These are phyloP conservation scores for Cardamine occulta DNA, from an alignment of 345 rosid genomes.

Conservation along the genomic window DNA sequence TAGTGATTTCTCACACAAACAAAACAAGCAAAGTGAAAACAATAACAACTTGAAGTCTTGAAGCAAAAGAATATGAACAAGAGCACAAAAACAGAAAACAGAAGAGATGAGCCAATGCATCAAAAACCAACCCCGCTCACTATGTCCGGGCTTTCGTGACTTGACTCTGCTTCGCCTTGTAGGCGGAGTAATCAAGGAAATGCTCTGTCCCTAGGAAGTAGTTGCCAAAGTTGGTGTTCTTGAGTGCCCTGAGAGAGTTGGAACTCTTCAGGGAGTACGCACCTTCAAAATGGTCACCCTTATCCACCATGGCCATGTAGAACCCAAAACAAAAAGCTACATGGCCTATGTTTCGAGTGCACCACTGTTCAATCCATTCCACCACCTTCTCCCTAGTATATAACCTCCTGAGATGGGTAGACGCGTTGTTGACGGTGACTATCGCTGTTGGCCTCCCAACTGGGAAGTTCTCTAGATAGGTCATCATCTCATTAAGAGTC, in stretches of 20 bases:
- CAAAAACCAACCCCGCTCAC: neutral
- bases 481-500: neutral
- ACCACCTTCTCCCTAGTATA: neutral
- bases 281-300: neutral
- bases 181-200: neutral
- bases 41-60: neutral
- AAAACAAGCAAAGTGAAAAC: neutral
- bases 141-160: neutral
- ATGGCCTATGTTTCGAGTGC: neutral
- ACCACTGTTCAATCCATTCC: neutral
- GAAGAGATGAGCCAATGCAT: neutral
- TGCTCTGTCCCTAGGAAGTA: neutral
- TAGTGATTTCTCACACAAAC: neutral
- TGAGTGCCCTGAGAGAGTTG: neutral
- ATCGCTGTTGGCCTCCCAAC: neutral
- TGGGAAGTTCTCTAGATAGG: neutral
- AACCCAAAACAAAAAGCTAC: neutral
- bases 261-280: neutral
- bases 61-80: neutral
- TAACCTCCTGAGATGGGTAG: neutral
- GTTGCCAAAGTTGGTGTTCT: neutral
- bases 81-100: too few relatives aligned
- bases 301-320: neutral
- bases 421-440: neutral
- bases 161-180: neutral